phyloP scores from a whole-genome alignment of 2,329 filamentous ascomycete genomes.

The Venturia aucupariae region DNA sequence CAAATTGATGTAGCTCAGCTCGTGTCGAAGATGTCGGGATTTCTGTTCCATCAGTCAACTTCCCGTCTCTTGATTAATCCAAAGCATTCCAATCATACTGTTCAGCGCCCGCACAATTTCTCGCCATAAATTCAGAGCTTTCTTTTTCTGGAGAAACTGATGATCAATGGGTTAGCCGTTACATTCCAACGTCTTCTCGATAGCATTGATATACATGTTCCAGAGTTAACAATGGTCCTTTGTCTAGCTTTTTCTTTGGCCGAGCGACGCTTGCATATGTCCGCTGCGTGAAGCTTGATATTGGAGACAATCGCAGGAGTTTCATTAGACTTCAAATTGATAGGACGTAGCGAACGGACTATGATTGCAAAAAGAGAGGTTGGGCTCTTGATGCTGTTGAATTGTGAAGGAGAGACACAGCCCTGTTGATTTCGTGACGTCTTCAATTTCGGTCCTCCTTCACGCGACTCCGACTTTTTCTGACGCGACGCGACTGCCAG shows the following conservation, averaged over 20 bases:
- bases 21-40: constrained; percentile 28
- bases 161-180: background rate
- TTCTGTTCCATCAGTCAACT: constrained; percentile 18
- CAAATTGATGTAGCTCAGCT: constrained; percentile 39
- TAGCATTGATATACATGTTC: background rate
- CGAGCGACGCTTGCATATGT: constrained; percentile 3
- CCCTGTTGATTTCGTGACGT: background rate
- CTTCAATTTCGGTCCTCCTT: background rate
- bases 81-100: constrained; percentile 19
- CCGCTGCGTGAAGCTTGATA: constrained; percentile 1
- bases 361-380: background rate
- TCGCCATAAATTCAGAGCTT: constrained; percentile 38
- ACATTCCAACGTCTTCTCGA: too few relatives aligned
- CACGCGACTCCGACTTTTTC: background rate
- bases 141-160: constrained; percentile 41
- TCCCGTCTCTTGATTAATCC: background rate
- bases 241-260: constrained; percentile 4
- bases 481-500: background rate
- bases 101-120: constrained; percentile 37
- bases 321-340: background rate
- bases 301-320: background rate
- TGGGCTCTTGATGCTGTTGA: background rate
- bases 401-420: background rate
- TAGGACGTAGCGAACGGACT: too few relatives aligned
- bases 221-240: constrained; percentile 4